These are phyloP conservation scores for Hapsidospora chrysogenum DNA, from an alignment of 495 filamentous ascomycete genomes.

Conservation along the genomic window DNA sequence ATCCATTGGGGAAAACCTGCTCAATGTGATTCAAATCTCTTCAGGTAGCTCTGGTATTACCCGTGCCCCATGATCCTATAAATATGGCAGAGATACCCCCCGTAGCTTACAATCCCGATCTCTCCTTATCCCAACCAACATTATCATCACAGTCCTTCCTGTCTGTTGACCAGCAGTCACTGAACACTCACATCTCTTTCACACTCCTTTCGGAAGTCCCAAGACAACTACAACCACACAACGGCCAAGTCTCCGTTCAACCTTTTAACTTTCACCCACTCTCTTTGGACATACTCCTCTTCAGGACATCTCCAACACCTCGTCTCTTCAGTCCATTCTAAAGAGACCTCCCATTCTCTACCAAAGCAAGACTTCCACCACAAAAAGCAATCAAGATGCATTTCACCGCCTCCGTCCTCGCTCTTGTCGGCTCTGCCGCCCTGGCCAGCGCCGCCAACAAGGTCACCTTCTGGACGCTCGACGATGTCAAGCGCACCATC, in stretches of 20 bases:
- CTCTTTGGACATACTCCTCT: too few relatives aligned
- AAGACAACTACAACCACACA: conserved; percentile 5
- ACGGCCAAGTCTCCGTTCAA: not conserved
- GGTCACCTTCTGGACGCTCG: conserved; percentile 31
- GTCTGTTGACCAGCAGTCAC: not conserved
- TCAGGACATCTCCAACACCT: too few relatives aligned
- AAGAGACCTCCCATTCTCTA: not conserved
- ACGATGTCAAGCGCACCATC: conserved; percentile 24
- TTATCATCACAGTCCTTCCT: not conserved
- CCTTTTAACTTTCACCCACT: not conserved
- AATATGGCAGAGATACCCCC: too few relatives aligned
- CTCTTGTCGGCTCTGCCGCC: conserved; percentile 7
- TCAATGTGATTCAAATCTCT: too few relatives aligned
- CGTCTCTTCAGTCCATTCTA: not conserved
- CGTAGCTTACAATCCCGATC: too few relatives aligned
- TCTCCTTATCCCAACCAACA: too few relatives aligned
- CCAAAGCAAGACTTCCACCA: conserved; percentile 2
- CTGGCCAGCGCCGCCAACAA: conserved; percentile 19
- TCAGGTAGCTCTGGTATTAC: too few relatives aligned
- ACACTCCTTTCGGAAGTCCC: not conserved
- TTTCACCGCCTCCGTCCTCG: conserved; percentile 8
- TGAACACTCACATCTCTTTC: not conserved
- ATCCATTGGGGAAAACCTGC: too few relatives aligned
- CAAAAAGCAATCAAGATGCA: conserved; percentile 16
- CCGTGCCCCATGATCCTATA: too few relatives aligned